Evolutionary conservation across 1,284 basidiomycete species (phyloP), one percentile per base, ranked within the genome.

Genomic region (Butyriboletus regius): DNA sequence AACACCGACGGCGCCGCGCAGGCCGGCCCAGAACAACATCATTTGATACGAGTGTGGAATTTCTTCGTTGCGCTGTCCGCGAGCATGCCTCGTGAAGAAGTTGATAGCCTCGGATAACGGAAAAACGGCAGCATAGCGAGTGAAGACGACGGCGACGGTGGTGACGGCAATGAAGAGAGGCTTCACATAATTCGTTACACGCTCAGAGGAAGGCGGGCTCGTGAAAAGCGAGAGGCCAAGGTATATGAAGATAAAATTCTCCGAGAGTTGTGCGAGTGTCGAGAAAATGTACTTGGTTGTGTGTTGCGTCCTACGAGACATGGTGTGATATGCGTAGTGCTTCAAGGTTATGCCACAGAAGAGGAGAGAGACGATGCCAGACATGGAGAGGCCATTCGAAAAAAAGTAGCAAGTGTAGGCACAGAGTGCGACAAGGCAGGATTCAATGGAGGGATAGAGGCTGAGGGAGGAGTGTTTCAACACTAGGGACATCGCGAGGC

Each of bases 221-320:
- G 95, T 98, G 76, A 98, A 99, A 15, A 98, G 78, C 40, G 90
- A 90, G 57, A 98, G 79, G 20, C 96, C 96, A 55, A 99, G 87
- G 70, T 98, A 98, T 65, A 99, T 94, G 74, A 99, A 99, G 71
- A 99, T 98, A 67, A 98, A 99, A 70, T 98, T 98, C 72, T 99
- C 96, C 22, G 91, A 92, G 20, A 98, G 81, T 63, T 93, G 88
- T 0, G 94, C 92, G 42, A 96, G 82, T 0, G 88, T 89, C 4
- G 84, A 83, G 70, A 96, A 97, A 55, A 96, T 88, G 74, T 94
- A 96, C 67, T 95, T 93, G n/a, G 89, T 92, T 12, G 93, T 89
- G 39, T 88, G 79, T 65, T 98, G 96, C 0, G 96, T 98, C 48
- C 90, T 82, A 24, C 81, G 81, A 5, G 93, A 97, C 95, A 99